A percentile compares a stretch with the other conserved stretches of the same genome.
Conservation (phyloP, 2,329 filamentous ascomycete species). For the Fusarium marasasianum region DNA sequence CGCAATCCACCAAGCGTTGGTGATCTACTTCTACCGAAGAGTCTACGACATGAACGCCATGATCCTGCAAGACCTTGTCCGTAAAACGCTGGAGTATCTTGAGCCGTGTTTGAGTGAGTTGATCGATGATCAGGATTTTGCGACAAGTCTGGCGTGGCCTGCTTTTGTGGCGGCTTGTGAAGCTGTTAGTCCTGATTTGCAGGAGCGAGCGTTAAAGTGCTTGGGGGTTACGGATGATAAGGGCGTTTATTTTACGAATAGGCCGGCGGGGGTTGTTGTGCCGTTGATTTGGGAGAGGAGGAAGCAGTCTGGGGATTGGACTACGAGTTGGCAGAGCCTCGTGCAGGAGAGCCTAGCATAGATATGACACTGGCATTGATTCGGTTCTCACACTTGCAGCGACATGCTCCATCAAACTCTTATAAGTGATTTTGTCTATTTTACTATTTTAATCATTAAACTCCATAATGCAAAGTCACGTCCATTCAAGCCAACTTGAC, state of each 20-base stretch:
- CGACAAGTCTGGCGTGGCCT: conserved; percentile 53
- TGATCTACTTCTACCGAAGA: conserved; percentile 57
- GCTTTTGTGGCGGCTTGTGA: conserved; percentile 56
- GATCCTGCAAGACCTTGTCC: conserved; percentile 52
- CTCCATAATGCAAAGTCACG: not conserved
- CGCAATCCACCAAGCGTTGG: conserved; percentile 54
- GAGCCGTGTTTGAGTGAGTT: conserved; percentile 46
- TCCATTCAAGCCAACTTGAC: conserved; percentile 37
- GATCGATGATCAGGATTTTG: conserved; percentile 49
- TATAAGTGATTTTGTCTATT: not conserved
- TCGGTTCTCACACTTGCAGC: not conserved
- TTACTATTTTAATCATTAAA: conserved; percentile 6
- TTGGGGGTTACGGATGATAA: conserved; percentile 41
- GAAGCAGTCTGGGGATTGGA: conserved; percentile 43
- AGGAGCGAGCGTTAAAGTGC: conserved; percentile 40
- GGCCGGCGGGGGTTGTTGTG: conserved; percentile 43
- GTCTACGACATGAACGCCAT: conserved; percentile 51
- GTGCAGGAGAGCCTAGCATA: conserved; percentile 17
- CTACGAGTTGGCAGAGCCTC: conserved; percentile 43
- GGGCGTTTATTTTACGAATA: conserved; percentile 42
- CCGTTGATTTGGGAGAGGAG: conserved; percentile 44
- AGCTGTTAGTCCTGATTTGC: conserved; percentile 49
- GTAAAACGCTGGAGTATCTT: conserved; percentile 49
- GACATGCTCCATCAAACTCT: not conserved
- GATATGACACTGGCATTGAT: not conserved